Base-by-base conservation (phyloP, 345 rosid genomes). In the Salix arbutifolia region DNA sequence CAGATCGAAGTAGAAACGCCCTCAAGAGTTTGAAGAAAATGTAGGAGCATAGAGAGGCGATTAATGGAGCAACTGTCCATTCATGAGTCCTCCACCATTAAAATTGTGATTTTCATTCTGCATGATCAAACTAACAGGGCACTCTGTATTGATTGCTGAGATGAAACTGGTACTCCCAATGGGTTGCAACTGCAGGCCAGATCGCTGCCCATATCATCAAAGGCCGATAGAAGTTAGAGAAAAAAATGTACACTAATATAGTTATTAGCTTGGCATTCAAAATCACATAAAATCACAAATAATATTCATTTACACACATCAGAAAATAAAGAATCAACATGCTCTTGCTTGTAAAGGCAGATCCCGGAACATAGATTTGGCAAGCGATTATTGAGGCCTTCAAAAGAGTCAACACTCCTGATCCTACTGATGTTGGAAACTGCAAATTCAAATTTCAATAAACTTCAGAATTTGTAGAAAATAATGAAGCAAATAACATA, bases 171-270 rank as follows among this genome's bases (percentile, higher is more conserved):
- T 26, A 35, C 81, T 78, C 84, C 69, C 74, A 64, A 44, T 76
- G 81, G 25, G 83, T 83, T 44, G 88, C 84, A 23, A 83, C 38
- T 74, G 78, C 31, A 50, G 83, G 73, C 85, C 84, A 85, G 48
- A 78, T 82, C 73, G 84, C 85, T 80, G 77, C 78, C 26, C 69
- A 42, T 30, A 61, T 17, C 14, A 26, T 42, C 13, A 19, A 76
- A 38, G 46, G 65, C 16, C 5, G 40, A 3, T 18, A 33, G 28
- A 33, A 48, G 14, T 77, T 17, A 58, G 48, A 58, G 11, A 19
- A 52, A 14, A 19, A 5, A 23, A 52, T 42, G 46, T 42, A 9
- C 46, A 42, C 10, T 42, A 11, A 11, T 42, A 42, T 42, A 42
- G 46, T 4, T 42, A 13, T 11, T 2, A 42, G 46, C 46, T 42